Evolutionary conservation across 495 filamentous ascomycete species (phyloP).

Genomic region (Trypethelium eluteriae): DNA sequence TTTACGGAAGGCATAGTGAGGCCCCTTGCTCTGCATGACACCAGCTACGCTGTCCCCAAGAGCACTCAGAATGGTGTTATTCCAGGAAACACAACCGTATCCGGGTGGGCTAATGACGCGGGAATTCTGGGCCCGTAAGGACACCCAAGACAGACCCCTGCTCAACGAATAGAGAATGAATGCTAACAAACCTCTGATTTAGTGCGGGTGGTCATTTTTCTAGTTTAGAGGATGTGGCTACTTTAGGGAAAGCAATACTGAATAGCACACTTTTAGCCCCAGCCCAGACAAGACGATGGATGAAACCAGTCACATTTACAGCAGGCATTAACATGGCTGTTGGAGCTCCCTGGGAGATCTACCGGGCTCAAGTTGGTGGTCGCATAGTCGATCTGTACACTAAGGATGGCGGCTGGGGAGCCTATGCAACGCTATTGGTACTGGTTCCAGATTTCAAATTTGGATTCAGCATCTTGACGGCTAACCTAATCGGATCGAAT

Average conservation of each 20-base stretch:
- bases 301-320: constrained; percentile 25
- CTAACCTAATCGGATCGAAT: constrained; percentile 17
- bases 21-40: neutral
- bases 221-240: constrained; percentile 22
- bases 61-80: constrained; percentile 15
- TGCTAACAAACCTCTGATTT: neutral
- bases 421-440: constrained; percentile 20
- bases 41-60: neutral
- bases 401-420: constrained; percentile 26
- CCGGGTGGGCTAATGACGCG: constrained; percentile 13
- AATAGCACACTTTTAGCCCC: constrained; percentile 18
- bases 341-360: constrained; percentile 41
- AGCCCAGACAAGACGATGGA: constrained; percentile 25
- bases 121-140: constrained; percentile 16
- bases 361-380: constrained; percentile 26
- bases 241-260: constrained; percentile 26
- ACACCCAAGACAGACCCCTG: neutral
- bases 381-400: constrained; percentile 28
- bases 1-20: constrained; percentile 33
- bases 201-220: constrained; percentile 26
- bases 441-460: constrained; percentile 25
- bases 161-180: neutral
- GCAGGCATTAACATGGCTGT: constrained; percentile 16
- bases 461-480: constrained; percentile 21
- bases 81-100: constrained; percentile 2